These are phyloP conservation scores for Yamadazyma aaseri DNA, from an alignment of 1,139 yeast genomes.

Conservation along the genomic window DNA sequence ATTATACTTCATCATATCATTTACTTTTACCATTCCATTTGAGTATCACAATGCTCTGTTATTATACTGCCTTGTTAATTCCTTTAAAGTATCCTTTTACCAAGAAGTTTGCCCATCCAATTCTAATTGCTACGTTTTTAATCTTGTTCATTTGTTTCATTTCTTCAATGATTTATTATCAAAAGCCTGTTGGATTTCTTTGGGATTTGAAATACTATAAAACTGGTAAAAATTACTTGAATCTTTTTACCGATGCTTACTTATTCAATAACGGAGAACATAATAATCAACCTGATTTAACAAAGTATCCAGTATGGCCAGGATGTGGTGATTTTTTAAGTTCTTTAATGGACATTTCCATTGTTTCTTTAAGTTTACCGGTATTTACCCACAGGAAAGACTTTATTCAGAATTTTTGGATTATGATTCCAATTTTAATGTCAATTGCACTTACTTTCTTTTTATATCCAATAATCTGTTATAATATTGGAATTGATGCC, in stretches of 20 bases:
- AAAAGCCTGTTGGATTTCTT: conserved; percentile 44
- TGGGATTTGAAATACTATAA: conserved; percentile 55
- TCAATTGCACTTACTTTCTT: conserved; percentile 61
- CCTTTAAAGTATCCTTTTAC: conserved; percentile 48
- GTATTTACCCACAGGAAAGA: conserved; percentile 75
- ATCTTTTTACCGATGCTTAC: conserved; percentile 47
- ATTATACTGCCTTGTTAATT: conserved; percentile 50
- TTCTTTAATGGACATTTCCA: conserved; percentile 72
- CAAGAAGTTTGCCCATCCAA: conserved; percentile 65
- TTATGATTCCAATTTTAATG: conserved; percentile 59
- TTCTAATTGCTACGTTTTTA: conserved; percentile 59
- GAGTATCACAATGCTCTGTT: conserved; percentile 56
- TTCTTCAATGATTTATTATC: conserved; percentile 53
- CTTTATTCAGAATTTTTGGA: conserved; percentile 55
- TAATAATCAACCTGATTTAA: conserved; percentile 15
- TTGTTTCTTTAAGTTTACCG: conserved; percentile 73
- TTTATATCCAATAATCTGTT: conserved; percentile 67
- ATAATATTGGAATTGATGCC: conserved; percentile 60
- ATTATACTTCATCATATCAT: conserved; percentile 44
- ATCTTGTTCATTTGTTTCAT: conserved; percentile 64
- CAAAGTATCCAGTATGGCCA: conserved; percentile 54
- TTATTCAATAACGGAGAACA: conserved; percentile 29
- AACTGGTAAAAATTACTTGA: conserved; percentile 66
- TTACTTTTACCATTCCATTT: conserved; percentile 64
- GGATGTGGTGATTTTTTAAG: conserved; percentile 79